Percentiles rank a stretch among this genome's conserved stretches.
phyloP scores from a whole-genome alignment of 805 yeast genomes.

The Zygosaccharomyces bisporus region DNA sequence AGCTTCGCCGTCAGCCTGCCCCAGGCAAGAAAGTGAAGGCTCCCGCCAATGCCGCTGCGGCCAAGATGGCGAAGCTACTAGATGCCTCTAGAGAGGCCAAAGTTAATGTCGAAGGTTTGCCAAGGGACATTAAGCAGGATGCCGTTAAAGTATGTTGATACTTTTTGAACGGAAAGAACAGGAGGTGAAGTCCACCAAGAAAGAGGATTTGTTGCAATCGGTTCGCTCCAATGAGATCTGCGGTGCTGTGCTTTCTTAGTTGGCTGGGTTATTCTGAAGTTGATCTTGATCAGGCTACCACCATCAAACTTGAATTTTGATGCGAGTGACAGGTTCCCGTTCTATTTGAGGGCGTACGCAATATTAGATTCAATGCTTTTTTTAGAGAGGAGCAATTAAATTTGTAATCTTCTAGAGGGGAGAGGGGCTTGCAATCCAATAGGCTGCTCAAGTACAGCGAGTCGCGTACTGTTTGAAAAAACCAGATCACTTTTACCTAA shows the following conservation, averaged over 20 bases:
- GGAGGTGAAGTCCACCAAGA: background rate
- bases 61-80: slow-evolving; percentile 38
- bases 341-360: background rate
- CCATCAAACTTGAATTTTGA: background rate
- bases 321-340: background rate
- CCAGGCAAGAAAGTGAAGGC: slow-evolving; percentile 27
- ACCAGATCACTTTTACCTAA: slow-evolving; percentile 8
- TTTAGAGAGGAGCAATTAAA: slow-evolving; percentile 30
- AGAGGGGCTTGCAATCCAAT: slow-evolving; percentile 2
- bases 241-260: background rate
- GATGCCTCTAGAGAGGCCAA: slow-evolving; percentile 64
- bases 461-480: background rate
- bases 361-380: slow-evolving; percentile 1
- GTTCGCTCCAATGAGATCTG: background rate
- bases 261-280: background rate
- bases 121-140: slow-evolving; percentile 79
- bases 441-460: background rate
- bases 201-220: background rate
- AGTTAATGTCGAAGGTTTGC: slow-evolving; percentile 80
- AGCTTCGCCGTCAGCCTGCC: slow-evolving; percentile 31
- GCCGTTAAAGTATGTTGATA: slow-evolving; percentile 76
- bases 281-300: background rate
- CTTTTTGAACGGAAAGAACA: slow-evolving; percentile 2
- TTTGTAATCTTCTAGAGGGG: slow-evolving; percentile 30
- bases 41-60: slow-evolving; percentile 33